Base-by-base conservation (phyloP, 768 basidiomycete species). In the Pulveroboletus sp. region DNA sequence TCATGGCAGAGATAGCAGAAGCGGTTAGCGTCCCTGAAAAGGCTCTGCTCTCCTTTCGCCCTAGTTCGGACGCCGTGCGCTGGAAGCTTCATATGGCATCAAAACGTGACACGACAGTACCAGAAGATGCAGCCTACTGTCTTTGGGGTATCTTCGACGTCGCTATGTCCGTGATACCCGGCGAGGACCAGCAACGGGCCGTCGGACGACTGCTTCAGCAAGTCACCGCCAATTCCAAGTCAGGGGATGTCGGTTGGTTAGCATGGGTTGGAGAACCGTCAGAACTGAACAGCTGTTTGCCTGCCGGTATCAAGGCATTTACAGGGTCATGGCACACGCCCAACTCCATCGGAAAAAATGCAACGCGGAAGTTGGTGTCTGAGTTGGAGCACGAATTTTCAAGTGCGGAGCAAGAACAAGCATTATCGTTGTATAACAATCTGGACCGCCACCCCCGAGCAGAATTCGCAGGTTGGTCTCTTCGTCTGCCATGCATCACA, bases 81-180 rank as follows among this genome's bases (percentile, higher is more conserved):
- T 39, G 37, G 45, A 55, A 55, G 17, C 54, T 55, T n/a, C 38
- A 19, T 12, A 38, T 53, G 34, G 54, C 54, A 17, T 49, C 47
- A 20, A 45, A 37, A 30, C 43, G 51, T 4, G 26, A 45, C 5
- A 46, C 47, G 2, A 41, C 43, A 1, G 32, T 43, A 7, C 45
- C 40, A 1, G 27, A 43, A 35, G 54, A 55, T 29, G n/a, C 31
- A 0, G 54, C 43, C 7, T 52, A 52, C 27, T 43, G 43, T 6
- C 47, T 55, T 12, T 48, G 30, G 17, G 54, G 54, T 0, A 44
- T 55, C 17, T 46, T 53, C 31, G 23, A 20, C 2, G 42, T 45
- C 20, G 10, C 12, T 16, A 41, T 49, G 45, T 10, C 37, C 16
- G 36, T 40, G 6, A 47, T 47, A 47, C 45, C 39, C 3, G 49